These are phyloP conservation scores for Sporothrix curviconia DNA, from an alignment of 2,329 filamentous ascomycete genomes.

Conservation along the genomic window DNA sequence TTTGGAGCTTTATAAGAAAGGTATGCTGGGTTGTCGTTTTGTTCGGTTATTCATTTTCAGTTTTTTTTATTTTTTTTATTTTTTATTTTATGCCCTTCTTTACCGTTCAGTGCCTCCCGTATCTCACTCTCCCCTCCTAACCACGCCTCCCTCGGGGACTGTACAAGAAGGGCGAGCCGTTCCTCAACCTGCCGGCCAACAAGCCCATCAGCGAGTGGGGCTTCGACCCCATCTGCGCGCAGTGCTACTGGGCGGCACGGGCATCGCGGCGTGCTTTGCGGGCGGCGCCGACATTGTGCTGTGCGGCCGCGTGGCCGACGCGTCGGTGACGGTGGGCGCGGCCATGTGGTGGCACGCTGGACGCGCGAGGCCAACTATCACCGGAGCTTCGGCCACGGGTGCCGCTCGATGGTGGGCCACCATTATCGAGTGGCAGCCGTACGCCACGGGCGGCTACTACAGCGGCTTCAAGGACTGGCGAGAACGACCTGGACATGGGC, in stretches of 20 bases:
- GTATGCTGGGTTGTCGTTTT: background rate
- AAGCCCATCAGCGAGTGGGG: slow-evolving; percentile 18
- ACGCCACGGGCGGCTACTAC: slow-evolving; percentile 42
- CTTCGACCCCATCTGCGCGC: slow-evolving; percentile 15
- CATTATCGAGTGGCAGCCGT: slow-evolving; percentile 40
- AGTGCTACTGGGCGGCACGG: slow-evolving; percentile 37
- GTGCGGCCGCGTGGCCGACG: slow-evolving; percentile 34
- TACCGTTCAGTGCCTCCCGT: too few species aligned
- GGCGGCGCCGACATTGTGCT: slow-evolving; percentile 32
- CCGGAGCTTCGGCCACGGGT: slow-evolving; percentile 37
- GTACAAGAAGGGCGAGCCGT: slow-evolving; percentile 17
- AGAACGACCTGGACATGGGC: slow-evolving; percentile 35
- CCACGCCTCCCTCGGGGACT: slow-evolving; percentile 1
- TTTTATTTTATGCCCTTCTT: background rate
- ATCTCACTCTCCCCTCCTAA: background rate
- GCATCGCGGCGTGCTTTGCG: slow-evolving; percentile 30
- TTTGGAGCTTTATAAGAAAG: slow-evolving; percentile 1
- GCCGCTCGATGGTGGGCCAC: slow-evolving; percentile 36
- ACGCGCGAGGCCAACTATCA: slow-evolving; percentile 34
- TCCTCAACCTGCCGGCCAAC: slow-evolving; percentile 17
- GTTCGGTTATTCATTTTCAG: background rate
- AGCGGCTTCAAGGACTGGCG: slow-evolving; percentile 37
- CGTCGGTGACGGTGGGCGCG: slow-evolving; percentile 39
- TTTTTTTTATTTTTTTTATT: background rate
- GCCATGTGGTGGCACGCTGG: slow-evolving; percentile 45